These are phyloP conservation scores for Colletotrichum sp. DNA, from an alignment of 2,329 filamentous ascomycete species.

Conservation along the genomic window DNA sequence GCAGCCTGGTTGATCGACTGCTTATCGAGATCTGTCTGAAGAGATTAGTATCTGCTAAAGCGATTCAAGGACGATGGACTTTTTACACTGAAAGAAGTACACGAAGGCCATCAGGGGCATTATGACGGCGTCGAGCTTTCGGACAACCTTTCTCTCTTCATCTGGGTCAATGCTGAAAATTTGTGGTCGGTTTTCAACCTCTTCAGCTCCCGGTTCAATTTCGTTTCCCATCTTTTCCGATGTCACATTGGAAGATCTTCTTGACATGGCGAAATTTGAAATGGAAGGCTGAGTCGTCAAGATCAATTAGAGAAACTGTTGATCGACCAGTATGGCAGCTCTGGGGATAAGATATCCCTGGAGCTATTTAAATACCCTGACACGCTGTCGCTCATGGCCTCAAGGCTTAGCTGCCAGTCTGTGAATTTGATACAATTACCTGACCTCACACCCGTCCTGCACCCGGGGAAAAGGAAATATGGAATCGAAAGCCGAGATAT, in stretches of 20 bases:
- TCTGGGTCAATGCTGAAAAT: neutral
- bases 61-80: too few relatives aligned
- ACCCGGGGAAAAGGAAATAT: neutral
- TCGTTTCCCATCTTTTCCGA: neutral
- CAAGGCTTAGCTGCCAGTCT: neutral
- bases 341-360: too few relatives aligned
- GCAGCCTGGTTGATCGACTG: conserved; percentile 13
- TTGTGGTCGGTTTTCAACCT: neutral
- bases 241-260: neutral
- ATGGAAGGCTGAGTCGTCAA: neutral
- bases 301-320: too few relatives aligned
- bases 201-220: neutral
- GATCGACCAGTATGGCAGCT: too few relatives aligned
- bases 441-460: neutral
- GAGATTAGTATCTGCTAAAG: neutral
- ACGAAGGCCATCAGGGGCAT: conserved; percentile 22
- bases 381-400: too few relatives aligned
- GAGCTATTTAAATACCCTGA: too few relatives aligned
- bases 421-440: neutral
- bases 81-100: conserved; percentile 25
- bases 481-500: neutral
- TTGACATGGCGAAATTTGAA: neutral
- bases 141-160: conserved; percentile 4
- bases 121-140: conserved; percentile 21
- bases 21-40: conserved; percentile 21